phyloP scores from a whole-genome alignment of 164 flowering plant genomes.

The Vitis vinifera region ASM3070453v1 NC_081811.1:29983001-29983500 shows the following conservation, averaged over 20 bases:
- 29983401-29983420: conserved; percentile 42
- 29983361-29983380: conserved; percentile 36
- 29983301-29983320: neutral
- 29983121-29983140: conserved; percentile 13
- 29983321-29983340: too few relatives aligned
- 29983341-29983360: too few relatives aligned
- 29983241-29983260: conserved; percentile 36
- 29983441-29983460: conserved; percentile 20
- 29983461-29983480: too few relatives aligned
- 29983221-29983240: conserved; percentile 30
- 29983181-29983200: conserved; percentile 18
- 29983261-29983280: conserved; percentile 38
- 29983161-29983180: conserved; percentile 14
- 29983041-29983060: conserved; percentile 43
- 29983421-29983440: conserved; percentile 42
- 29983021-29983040: conserved; percentile 36
- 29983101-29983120: conserved; percentile 29
- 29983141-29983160: conserved; percentile 19
- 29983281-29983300: conserved; percentile 24
- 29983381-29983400: conserved; percentile 43
- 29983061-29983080: conserved; percentile 34
- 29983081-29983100: conserved; percentile 31
- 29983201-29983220: conserved; percentile 18
- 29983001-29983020: conserved; percentile 35
- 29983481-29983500: conserved; percentile 60